Base-by-base conservation (phyloP, 257 asterid genomes). In the Nemophila menziesii region DNA sequence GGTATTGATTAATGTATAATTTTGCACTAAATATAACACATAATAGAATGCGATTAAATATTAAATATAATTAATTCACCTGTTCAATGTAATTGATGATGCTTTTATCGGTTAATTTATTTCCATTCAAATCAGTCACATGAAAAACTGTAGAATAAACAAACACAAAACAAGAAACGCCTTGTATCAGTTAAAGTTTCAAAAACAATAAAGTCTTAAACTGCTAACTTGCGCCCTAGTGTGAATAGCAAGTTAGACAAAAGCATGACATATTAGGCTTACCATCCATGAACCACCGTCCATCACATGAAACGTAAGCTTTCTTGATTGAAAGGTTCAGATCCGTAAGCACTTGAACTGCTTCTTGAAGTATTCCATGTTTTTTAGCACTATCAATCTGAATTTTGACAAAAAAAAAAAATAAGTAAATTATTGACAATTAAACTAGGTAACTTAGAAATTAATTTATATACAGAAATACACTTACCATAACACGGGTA, bases 211-310 rank as follows among this genome's bases (percentile, higher is more conserved):
- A 29, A 29, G 8, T 29, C 36, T 29, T 29, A 29, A 16, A 47
- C 39, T 22, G 19, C 38, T 34, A 51, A 29, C 22, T 17, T 24
- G 39, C n/a, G 46, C 21, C 9, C 22, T 34, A 37, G 12, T 14
- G 45, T 16, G 16, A 4, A 24, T 61, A 51, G 57, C 53, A 29
- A 12, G 44, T 16, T 18, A 58, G 67, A 26, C n/a, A 55, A 46
- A 11, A 20, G 23, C 17, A 3, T 47, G 20, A 13, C 24, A 41
- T 20, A 58, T 36, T 19, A 22, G 4, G 19, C 84, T 70, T 53
- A 85, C 99, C 96, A 55, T 90, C 92, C 99, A 90, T 90, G 75
- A 77, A 90, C 99, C 99, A 90, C 64, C 81, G 86, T 0, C 96
- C 96, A 43, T 90, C 99, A 14, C 96, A 90, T 20, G 86, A 85